Percentiles rank a stretch among this genome's conserved stretches.
Conservation (phyloP, 176 grass and related monocot species). For the Elaeis guineensis region DNA sequence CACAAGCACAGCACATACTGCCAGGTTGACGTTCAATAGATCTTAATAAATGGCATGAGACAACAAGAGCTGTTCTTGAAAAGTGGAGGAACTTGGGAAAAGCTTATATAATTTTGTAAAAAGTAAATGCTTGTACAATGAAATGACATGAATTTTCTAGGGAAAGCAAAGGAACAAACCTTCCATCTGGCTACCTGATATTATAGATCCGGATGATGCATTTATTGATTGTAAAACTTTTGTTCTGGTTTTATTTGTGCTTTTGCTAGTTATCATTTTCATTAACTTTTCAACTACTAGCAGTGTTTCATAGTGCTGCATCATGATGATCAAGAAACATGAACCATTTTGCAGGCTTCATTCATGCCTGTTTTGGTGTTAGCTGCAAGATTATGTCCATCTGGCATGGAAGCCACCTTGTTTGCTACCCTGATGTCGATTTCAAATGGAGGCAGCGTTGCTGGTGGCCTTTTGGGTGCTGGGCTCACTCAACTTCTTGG, state of each 20-base stretch:
- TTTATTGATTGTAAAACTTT: neutral
- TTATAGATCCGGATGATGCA: neutral
- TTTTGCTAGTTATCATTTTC: too few relatives aligned
- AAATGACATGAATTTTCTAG: neutral
- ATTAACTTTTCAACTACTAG: too few relatives aligned
- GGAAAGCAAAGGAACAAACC: neutral
- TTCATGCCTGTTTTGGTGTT: constrained; percentile 95
- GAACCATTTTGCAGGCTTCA: constrained; percentile 48
- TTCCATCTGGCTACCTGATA: neutral
- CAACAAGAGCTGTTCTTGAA: too few relatives aligned
- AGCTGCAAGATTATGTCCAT: constrained; percentile 73
- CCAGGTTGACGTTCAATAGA: too few relatives aligned
- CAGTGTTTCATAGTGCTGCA: too few relatives aligned
- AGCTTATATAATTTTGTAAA: too few relatives aligned
- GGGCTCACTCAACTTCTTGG: constrained; percentile 76
- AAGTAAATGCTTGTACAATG: too few relatives aligned
- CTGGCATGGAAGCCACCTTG: constrained; percentile 76
- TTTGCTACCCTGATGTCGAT: constrained; percentile 97
- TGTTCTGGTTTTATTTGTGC: neutral
- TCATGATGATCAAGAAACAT: constrained; percentile 4
- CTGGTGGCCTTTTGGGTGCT: constrained; percentile 62
- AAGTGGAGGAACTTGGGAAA: too few relatives aligned
- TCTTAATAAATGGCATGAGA: too few relatives aligned
- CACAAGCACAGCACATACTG: too few relatives aligned
- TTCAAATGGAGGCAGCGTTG: constrained; percentile 71